Percentiles rank a stretch among this genome's conserved stretches.
phyloP scores from a whole-genome alignment of 2,329 filamentous ascomycete species.

The Daldinia sp. region DNA sequence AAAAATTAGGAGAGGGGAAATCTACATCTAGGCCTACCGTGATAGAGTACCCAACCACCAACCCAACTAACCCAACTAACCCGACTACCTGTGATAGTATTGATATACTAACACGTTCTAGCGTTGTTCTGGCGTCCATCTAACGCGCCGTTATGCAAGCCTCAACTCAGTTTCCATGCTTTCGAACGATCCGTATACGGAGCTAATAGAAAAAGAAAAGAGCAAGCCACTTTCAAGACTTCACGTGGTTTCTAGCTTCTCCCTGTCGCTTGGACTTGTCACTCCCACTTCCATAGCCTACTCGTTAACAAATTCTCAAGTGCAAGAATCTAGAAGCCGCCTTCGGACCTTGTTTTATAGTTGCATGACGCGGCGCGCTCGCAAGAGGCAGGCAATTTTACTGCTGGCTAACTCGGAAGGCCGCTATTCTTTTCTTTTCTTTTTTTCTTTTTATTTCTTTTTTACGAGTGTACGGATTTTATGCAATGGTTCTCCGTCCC shows the following conservation, averaged over 20 bases:
- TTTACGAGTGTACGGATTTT: not conserved
- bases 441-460: too few species aligned
- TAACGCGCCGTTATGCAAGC: slow-evolving; percentile 36
- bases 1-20: not conserved
- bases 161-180: slow-evolving; percentile 29
- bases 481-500: slow-evolving; percentile 6
- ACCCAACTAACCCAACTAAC: too few species aligned
- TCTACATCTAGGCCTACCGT: slow-evolving; percentile 5
- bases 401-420: not conserved
- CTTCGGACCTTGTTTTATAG: slow-evolving; percentile 2
- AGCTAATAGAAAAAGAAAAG: slow-evolving; percentile 17
- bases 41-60: not conserved
- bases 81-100: too few species aligned
- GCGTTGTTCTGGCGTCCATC: slow-evolving; percentile 37
- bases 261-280: slow-evolving; percentile 26
- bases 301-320: slow-evolving; percentile 20
- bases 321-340: not conserved
- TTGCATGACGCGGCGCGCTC: slow-evolving; percentile 8
- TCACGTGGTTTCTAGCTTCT: slow-evolving; percentile 35
- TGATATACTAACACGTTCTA: slow-evolving; percentile 27
- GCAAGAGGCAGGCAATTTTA: not conserved
- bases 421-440: not conserved
- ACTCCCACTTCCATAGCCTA: not conserved
- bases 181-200: slow-evolving; percentile 20
- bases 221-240: slow-evolving; percentile 23